These are phyloP conservation scores for Euryodendron excelsum DNA, from an alignment of 148 eudicot species.

Conservation along the genomic window DNA sequence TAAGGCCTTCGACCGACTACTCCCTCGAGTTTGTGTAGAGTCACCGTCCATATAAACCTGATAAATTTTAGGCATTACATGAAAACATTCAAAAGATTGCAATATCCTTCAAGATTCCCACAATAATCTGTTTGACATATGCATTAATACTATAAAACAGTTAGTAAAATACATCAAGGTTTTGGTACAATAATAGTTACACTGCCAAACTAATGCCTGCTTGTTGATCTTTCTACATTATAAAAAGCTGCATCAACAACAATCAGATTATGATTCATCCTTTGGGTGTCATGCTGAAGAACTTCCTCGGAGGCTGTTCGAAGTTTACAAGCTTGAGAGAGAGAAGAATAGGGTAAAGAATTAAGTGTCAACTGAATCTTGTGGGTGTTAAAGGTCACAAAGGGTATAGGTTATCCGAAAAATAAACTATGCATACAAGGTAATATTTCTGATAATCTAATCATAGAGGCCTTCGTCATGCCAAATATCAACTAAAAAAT, in stretches of 20 bases:
- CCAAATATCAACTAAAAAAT: constrained; percentile 54
- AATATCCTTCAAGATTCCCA: no score
- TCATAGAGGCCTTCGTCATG: constrained; percentile 41
- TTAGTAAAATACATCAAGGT: background rate
- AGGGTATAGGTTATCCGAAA: background rate
- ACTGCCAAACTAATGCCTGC: background rate
- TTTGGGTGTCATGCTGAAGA: background rate
- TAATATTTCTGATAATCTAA: constrained; percentile 5
- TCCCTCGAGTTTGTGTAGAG: no score
- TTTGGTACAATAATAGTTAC: background rate
- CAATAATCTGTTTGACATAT: background rate
- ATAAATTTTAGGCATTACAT: no score
- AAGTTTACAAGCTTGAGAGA: background rate
- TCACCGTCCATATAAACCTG: no score
- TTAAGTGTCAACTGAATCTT: background rate
- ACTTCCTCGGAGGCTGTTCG: background rate
- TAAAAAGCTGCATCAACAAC: constrained; percentile 9
- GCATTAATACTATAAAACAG: background rate
- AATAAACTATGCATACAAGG: background rate
- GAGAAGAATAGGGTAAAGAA: background rate
- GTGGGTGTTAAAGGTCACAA: background rate
- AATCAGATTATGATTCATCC: background rate
- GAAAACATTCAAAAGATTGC: no score
- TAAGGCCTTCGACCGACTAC: no score
- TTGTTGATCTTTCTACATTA: background rate